Evolutionary conservation across 2,329 filamentous ascomycete species (phyloP), one percentile per base, ranked within the genome.

Genomic region (Pseudocercospora macadamiae): DNA sequence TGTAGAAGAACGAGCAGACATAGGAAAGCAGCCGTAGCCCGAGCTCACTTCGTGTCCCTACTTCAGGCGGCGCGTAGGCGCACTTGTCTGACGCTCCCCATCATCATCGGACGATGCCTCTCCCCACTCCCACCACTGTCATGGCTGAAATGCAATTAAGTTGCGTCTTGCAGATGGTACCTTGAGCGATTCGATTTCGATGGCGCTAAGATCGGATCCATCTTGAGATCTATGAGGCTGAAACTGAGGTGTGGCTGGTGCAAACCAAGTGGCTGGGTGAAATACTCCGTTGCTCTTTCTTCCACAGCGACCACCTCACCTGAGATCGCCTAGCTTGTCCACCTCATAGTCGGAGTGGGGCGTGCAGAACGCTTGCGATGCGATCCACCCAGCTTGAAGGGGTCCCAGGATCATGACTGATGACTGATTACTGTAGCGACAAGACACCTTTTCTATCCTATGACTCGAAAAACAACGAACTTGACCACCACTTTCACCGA

Each of bases 81-180:
- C 42, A 21, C 42, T 14, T 47, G n/a, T 23, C 19, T 47, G 42
- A 47, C 23, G 45, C 37, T 21, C 37, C 16, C 37, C 37, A 19
- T 42, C 37, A 47, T 47, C 42, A 47, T 47, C 23, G 23, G 23
- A 47, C n/a, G 21, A n/a, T n/a, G n/a, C n/a, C n/a, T n/a, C n/a
- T n/a, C 42, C 23, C 19, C 23, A 23, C 26, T 21, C 42, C 42
- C 42, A 16, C 42, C 21, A 28, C 7, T 37, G 19, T 44, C 19
- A 16, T 19, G n/a, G 3, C 16, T 10, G 21, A 45, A 21, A 25
- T 25, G 8, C 42, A 47, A 47, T 47, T 47, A 28, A 25, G 19
- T 25, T 45, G 42, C 16, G 23, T 47, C 12, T 9, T 47, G 42
- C 42, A 26, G 42, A 28, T 47, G 42, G 21, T 25, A n/a, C 23